Percentiles rank a stretch among this genome's conserved stretches.
Conservation (phyloP, 805 yeast species). For the Metschnikowia borealis region DNA sequence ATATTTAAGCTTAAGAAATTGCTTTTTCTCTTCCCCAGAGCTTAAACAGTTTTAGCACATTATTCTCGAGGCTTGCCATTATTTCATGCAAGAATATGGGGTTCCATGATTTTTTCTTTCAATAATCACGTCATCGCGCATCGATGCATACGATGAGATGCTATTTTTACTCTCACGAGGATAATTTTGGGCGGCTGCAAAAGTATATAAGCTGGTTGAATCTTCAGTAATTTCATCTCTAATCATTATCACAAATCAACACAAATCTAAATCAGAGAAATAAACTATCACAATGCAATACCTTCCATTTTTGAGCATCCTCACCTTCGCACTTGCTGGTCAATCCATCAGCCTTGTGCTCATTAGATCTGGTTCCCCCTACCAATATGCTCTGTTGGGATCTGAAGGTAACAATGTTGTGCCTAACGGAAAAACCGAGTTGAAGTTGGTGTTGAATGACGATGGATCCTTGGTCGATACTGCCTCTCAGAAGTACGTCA, state of each 20-base stretch:
- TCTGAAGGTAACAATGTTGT: background rate
- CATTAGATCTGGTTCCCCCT: background rate
- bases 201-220: background rate
- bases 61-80: background rate
- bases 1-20: too few species aligned
- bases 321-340: background rate
- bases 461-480: background rate
- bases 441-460: background rate
- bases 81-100: background rate
- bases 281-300: background rate
- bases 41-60: too few species aligned
- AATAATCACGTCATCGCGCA: background rate
- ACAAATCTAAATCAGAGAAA: background rate
- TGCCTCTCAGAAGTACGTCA: background rate
- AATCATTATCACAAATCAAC: background rate
- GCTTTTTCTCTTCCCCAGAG: too few species aligned
- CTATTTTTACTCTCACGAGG: background rate
- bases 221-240: background rate
- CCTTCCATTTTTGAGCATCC: background rate
- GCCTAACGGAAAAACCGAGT: background rate
- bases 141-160: background rate
- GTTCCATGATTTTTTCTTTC: background rate
- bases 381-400: background rate
- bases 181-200: background rate
- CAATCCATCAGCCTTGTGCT: background rate